Evolutionary conservation across 1,139 yeast species (phyloP), one percentile per base, ranked within the genome.

Genomic region (Geotrichum australiense): DNA sequence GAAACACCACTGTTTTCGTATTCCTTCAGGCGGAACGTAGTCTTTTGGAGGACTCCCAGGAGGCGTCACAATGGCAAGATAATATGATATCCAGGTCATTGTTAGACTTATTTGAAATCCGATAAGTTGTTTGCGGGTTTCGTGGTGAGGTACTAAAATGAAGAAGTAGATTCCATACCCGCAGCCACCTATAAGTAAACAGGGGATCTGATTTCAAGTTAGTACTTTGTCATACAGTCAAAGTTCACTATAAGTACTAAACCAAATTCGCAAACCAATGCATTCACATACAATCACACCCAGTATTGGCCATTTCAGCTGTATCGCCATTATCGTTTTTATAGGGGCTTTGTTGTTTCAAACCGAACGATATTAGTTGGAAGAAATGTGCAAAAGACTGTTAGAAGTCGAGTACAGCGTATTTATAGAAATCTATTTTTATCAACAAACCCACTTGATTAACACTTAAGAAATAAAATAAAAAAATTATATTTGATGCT

Each of bases 51-150:
- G 80, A 2, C 66, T 56, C 0, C 93, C 93, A 0, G 94, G 83
- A 3, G 65, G 61, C 8, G 65, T 69, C 19, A 53, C 50, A 1
- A 83, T 73, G 2, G 94, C 93, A 33, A 76, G 53, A 36, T 61
- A 58, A 54, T 84, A 84, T 0, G 84, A 76, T 0, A 84, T 35
- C 94, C 95, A 87, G 5, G 81, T 66, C 74, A 78, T 68, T 1
- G 69, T 51, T 2, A 80, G 57, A 18, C 70, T 65, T 3, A 68
- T 42, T 53, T 80, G 73, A 56, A 73, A 78, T 55, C 66, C 55
- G 1, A 70, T 34, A 52, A 78, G 84, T 27, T 67, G 60, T 2
- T 50, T 40, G 0, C 34, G 11, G 2, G 73, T 47, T 42, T 75
- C 57, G 46, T 69, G 69, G 41, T 72, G 68, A 6, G 65, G 57